Evolutionary conservation across 2,329 filamentous ascomycete species (phyloP).

Genomic region (Neonectria magnoliae): DNA sequence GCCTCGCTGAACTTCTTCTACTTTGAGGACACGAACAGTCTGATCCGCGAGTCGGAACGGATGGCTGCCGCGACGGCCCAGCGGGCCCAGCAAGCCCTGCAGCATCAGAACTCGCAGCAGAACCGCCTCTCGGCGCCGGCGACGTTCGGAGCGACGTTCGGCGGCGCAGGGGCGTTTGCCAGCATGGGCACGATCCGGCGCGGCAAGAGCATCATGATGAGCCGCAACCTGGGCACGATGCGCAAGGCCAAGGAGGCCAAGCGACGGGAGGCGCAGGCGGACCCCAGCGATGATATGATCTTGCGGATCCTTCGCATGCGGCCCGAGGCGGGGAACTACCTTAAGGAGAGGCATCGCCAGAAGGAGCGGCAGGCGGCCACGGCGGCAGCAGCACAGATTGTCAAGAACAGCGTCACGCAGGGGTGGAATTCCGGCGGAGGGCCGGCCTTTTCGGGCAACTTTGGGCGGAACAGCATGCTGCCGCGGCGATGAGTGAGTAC

Average conservation of each 20-base stretch:
- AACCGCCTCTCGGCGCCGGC: slow-evolving; percentile 78
- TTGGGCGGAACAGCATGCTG: slow-evolving; percentile 55
- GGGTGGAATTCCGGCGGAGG: slow-evolving; percentile 59
- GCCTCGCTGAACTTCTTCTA: slow-evolving; percentile 99
- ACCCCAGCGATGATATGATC: slow-evolving; percentile 98
- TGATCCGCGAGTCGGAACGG: slow-evolving; percentile 93
- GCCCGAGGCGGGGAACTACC: slow-evolving; percentile 85
- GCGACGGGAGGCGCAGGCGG: slow-evolving; percentile 92
- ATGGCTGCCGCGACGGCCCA: slow-evolving; percentile 91
- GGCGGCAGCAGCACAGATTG: slow-evolving; percentile 92
- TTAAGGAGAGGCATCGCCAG: slow-evolving; percentile 90
- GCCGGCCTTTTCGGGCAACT: slow-evolving; percentile 50
- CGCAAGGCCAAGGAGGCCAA: slow-evolving; percentile 95
- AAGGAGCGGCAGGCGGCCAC: slow-evolving; percentile 92
- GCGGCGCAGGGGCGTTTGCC: slow-evolving; percentile 59
- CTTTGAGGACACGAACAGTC: slow-evolving; percentile 88
- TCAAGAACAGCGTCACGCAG: slow-evolving; percentile 83
- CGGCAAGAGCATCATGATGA: slow-evolving; percentile 89
- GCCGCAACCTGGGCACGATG: slow-evolving; percentile 95
- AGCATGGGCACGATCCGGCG: slow-evolving; percentile 74
- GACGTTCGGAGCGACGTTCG: slow-evolving; percentile 48
- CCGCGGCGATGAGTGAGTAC: slow-evolving; percentile 55
- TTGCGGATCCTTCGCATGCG: slow-evolving; percentile 93
- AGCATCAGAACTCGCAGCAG: slow-evolving; percentile 56
- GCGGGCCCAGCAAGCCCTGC: slow-evolving; percentile 75